Conservation (phyloP, 169 alveolate species). For the Babesia sp. region DNA sequence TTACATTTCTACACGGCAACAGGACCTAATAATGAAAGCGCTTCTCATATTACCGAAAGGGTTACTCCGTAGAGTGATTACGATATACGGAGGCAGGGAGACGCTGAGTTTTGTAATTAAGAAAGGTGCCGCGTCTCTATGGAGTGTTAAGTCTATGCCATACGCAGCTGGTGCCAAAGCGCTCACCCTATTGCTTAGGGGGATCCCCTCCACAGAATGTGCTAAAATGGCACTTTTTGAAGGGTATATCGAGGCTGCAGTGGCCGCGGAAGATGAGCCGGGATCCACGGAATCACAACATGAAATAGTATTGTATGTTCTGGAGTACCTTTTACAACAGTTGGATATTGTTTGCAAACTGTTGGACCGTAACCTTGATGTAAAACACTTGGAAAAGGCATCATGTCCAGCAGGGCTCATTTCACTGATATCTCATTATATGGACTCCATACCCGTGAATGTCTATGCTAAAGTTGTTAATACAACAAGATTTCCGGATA, state of each 20-base stretch:
- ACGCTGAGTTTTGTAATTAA: not conserved
- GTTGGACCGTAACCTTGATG: constrained; percentile 10
- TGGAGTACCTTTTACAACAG: constrained; percentile 1
- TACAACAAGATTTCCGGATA: not conserved
- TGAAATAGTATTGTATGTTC: constrained; percentile 5
- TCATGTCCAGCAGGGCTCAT: constrained; percentile 28
- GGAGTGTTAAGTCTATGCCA: constrained; percentile 32
- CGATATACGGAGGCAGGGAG: not conserved
- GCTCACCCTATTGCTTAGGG: constrained; percentile 11
- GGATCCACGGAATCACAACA: not conserved
- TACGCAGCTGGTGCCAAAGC: constrained; percentile 32
- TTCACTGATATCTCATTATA: constrained; percentile 22
- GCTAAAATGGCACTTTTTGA: not conserved
- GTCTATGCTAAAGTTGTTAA: constrained; percentile 20
- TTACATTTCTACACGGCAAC: constrained; percentile 39
- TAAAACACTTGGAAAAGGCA: not conserved
- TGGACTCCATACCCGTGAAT: constrained; percentile 19
- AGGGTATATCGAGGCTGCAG: not conserved
- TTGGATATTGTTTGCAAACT: not conserved
- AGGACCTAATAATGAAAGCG: constrained; percentile 20
- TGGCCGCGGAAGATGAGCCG: not conserved
- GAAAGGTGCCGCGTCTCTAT: constrained; percentile 7
- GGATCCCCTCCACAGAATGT: not conserved
- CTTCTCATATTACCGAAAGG: not conserved
- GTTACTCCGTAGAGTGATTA: not conserved